Percentiles rank a stretch among this genome's conserved stretches.
Conservation (phyloP, 768 basidiomycete genomes). For the Lepiota brunneoincarnata region DNA sequence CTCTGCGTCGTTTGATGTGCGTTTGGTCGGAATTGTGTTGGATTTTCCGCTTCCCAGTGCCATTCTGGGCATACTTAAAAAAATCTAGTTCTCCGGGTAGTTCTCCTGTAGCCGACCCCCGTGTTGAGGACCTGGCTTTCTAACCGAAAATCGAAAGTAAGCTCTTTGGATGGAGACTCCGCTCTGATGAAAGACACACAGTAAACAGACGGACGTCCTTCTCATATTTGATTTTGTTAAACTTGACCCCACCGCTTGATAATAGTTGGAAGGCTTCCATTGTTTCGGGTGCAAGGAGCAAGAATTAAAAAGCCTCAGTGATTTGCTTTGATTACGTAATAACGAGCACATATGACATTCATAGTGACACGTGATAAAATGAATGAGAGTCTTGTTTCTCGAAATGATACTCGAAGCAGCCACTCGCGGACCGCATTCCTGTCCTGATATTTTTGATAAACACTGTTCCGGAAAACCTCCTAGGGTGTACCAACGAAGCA, state of each 20-base stretch:
- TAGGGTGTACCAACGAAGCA: no score
- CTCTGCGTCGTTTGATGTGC: slow-evolving; percentile 29
- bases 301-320: not conserved
- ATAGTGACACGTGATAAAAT: no score
- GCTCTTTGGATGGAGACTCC: not conserved
- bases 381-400: no score
- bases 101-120: slow-evolving; percentile 27
- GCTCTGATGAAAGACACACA: slow-evolving; percentile 33
- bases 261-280: slow-evolving; percentile 92
- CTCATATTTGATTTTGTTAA: slow-evolving; percentile 75
- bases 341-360: no score
- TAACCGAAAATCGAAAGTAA: not conserved
- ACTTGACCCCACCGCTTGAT: slow-evolving; percentile 80
- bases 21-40: slow-evolving; percentile 16
- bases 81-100: slow-evolving; percentile 85
- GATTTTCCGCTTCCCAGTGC: slow-evolving; percentile 50
- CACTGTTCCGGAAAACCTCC: no score
- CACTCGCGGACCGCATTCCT: no score
- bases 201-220: slow-evolving; percentile 70
- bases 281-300: not conserved
- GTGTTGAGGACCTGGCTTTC: slow-evolving; percentile 6
- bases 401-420: no score
- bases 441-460: no score
- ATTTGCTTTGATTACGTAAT: not conserved
- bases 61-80: slow-evolving; percentile 79